Conservation (phyloP, 129 eudicot genomes). For the Smallanthus sonchifolius region DNA sequence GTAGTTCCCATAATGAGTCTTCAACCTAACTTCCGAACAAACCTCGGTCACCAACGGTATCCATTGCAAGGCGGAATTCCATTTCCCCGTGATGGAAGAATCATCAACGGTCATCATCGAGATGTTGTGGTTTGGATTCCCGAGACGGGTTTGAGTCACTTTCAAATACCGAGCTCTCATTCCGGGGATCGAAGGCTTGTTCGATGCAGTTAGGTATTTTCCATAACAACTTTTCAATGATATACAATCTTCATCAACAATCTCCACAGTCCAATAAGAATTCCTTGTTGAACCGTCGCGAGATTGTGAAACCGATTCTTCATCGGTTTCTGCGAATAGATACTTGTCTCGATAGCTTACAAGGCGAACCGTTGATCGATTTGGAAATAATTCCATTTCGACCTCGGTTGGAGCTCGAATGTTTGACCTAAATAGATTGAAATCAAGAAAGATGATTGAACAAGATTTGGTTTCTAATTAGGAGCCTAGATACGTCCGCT, state of each 20-base stretch:
- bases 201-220: conserved; percentile 53
- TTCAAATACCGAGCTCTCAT: conserved; percentile 29
- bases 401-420: background rate
- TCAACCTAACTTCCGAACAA: conserved; percentile 16
- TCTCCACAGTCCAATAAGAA: conserved; percentile 47
- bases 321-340: conserved; percentile 43
- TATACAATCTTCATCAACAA: conserved; percentile 29
- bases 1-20: conserved; percentile 40
- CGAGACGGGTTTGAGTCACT: conserved; percentile 38
- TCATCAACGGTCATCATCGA: conserved; percentile 14
- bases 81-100: conserved; percentile 19
- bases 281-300: conserved; percentile 41
- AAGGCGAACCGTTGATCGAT: conserved; percentile 34
- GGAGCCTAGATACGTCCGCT: background rate
- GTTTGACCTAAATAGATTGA: conserved; percentile 9
- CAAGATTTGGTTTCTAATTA: conserved; percentile 9
- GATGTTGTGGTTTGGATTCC: conserved; percentile 5
- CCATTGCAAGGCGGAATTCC: conserved; percentile 42
- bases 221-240: conserved; percentile 49
- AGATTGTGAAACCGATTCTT: conserved; percentile 33
- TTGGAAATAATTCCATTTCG: conserved; percentile 41
- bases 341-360: conserved; percentile 41
- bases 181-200: conserved; percentile 46
- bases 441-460: conserved; percentile 4
- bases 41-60: conserved; percentile 16